Evolutionary conservation across 164 flowering plant species (phyloP), one percentile per base, ranked within the genome.

Genomic region (Houttuynia cordata): DNA sequence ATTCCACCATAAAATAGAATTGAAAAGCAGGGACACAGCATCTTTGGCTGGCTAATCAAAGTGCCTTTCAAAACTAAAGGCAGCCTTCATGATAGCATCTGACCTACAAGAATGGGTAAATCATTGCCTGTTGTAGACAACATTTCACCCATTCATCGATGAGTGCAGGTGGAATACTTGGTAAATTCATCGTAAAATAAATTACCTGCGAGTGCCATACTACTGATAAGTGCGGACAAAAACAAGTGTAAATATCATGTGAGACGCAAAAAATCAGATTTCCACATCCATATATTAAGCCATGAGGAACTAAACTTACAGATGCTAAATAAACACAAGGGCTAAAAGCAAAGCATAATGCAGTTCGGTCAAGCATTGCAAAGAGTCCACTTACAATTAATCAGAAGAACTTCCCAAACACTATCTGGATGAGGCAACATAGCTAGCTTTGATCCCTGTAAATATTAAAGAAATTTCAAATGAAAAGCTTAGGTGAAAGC

Each of bases 201-300:
- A n/a, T 25, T 81, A 93, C 99, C 99, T 90, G 67, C 60, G 62
- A 19, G 89, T 72, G 58, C 99, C 99, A 69, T 91, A 94, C 67
- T 84, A 91, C 69, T 94, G 96, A 73, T 88, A 94, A 8, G 97
- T 88, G 49, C 73, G 85, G 40, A 91, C 86, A 76, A 94, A 91
- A 51, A 91, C 96, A 5, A 94, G 84, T 23, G 91, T 78, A 72
- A 94, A 94, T 70, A 94, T 94, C 99, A 94, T 94, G 79, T 94
- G 99, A 47, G 99, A 94, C 65, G 99, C n/a, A 94, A 69, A 94
- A 94, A 57, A 94, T 94, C 71, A 94, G 69, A 78, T 94, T 97
- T 57, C 99, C 99, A 77, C 99, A 94, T 34, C 99, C 99, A 77
- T 73, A 88, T 52, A 91, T 58, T 30, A 91, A 85, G 20, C 97